Evolutionary conservation across 805 yeast species (phyloP).

Genomic region (Schwanniomyces pseudopolymorphus): DNA sequence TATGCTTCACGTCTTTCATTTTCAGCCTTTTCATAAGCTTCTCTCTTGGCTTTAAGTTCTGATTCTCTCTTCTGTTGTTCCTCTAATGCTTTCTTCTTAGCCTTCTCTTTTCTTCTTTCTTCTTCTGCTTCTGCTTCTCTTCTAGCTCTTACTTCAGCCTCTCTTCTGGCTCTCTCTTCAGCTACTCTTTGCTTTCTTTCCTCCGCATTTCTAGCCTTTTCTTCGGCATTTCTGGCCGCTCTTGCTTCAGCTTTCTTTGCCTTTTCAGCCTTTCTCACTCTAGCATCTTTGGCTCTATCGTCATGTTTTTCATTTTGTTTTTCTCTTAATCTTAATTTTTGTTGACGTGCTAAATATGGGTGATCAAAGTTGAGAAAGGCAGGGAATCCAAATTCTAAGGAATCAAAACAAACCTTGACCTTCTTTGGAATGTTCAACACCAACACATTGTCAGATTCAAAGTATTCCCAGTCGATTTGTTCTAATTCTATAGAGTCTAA

Average conservation of each 20-base stretch:
- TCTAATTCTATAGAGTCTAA: slow-evolving; percentile 24
- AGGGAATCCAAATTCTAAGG: slow-evolving; percentile 5
- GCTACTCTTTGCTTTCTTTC: slow-evolving; percentile 4
- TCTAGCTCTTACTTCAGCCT: slow-evolving; percentile 3
- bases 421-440: slow-evolving; percentile 38
- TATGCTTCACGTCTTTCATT: slow-evolving; percentile 5
- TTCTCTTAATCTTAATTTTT: slow-evolving; percentile 1
- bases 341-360: neutral
- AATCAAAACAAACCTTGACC: slow-evolving; percentile 4
- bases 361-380: slow-evolving; percentile 3
- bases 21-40: slow-evolving; percentile 6
- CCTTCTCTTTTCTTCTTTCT: neutral
- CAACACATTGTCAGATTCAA: slow-evolving; percentile 26
- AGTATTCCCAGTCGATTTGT: slow-evolving; percentile 36
- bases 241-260: slow-evolving; percentile 3
- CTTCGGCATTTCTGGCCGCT: slow-evolving; percentile 1
- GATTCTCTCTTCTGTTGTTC: slow-evolving; percentile 3
- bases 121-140: slow-evolving; percentile 5
- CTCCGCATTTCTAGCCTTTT: slow-evolving; percentile 3
- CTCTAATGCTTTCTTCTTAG: slow-evolving; percentile 4
- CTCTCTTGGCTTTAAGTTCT: slow-evolving; percentile 3
- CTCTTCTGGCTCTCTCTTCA: slow-evolving; percentile 3
- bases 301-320: slow-evolving; percentile 4
- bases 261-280: slow-evolving; percentile 1
- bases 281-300: neutral